Percentiles rank a stretch among this genome's conserved stretches.
Evolutionary conservation across 768 basidiomycete species (phyloP).

Genomic region (Kwoniella dendrophila): DNA sequence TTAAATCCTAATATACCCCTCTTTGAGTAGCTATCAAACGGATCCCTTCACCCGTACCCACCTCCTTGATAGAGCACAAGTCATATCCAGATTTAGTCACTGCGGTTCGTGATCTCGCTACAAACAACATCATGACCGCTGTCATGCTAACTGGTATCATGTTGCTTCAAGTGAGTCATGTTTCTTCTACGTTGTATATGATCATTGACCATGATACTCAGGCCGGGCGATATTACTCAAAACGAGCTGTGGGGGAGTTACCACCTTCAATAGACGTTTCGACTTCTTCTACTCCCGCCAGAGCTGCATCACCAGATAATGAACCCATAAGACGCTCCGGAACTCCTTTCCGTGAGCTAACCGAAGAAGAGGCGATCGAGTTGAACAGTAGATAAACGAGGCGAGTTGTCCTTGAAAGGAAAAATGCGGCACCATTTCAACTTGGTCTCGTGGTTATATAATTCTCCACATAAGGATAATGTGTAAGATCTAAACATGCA

Average conservation of each 20-base stretch:
- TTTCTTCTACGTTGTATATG: neutral
- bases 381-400: slow-evolving; percentile 13
- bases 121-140: slow-evolving; percentile 54
- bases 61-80: slow-evolving; percentile 19
- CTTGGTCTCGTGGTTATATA: neutral
- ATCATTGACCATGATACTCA: slow-evolving; percentile 9
- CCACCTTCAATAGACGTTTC: slow-evolving; percentile 13
- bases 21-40: slow-evolving; percentile 38
- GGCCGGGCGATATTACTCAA: slow-evolving; percentile 53
- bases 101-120: slow-evolving; percentile 51
- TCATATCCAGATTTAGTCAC: slow-evolving; percentile 38
- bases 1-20: neutral
- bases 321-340: slow-evolving; percentile 25
- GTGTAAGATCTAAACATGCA: slow-evolving; percentile 1
- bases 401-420: neutral
- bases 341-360: slow-evolving; percentile 51
- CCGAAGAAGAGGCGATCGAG: slow-evolving; percentile 46
- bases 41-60: slow-evolving; percentile 39
- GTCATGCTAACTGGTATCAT: slow-evolving; percentile 56
- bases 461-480: no score
- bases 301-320: slow-evolving; percentile 5
- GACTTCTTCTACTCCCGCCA: slow-evolving; percentile 11
- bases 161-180: slow-evolving; percentile 51
- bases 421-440: slow-evolving; percentile 8
- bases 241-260: slow-evolving; percentile 29